Evolutionary conservation across 148 eudicot genomes (phyloP).

Genomic region (Chenopodium suecicum): DNA sequence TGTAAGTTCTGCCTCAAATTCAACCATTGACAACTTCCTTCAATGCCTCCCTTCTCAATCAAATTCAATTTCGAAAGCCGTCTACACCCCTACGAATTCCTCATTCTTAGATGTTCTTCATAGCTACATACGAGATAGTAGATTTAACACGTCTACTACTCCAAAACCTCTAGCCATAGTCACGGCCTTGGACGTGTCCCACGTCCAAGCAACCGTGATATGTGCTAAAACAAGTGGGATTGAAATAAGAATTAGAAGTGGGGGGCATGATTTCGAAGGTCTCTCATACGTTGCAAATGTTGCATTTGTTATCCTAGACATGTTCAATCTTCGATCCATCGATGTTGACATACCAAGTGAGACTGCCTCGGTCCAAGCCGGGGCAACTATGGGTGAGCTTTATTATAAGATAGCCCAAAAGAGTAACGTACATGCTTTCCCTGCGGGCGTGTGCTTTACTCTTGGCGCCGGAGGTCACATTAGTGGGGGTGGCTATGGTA

Average conservation of each 20-base stretch:
- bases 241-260: conserved; percentile 34
- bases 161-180: conserved; percentile 39
- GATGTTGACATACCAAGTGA: conserved; percentile 21
- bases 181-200: conserved; percentile 32
- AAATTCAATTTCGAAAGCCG: conserved; percentile 11
- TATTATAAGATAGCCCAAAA: conserved; percentile 28
- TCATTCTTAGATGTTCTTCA: conserved; percentile 23
- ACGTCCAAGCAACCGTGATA: conserved; percentile 34
- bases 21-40: conserved; percentile 21
- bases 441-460: conserved; percentile 33
- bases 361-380: conserved; percentile 32
- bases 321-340: conserved; percentile 34
- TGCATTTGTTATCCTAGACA: conserved; percentile 32
- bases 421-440: conserved; percentile 34
- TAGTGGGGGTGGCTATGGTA: conserved; percentile 39
- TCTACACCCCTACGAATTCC: conserved; percentile 11
- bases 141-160: conserved; percentile 35
- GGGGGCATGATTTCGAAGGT: conserved; percentile 43
- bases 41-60: conserved; percentile 21
- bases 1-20: conserved; percentile 7
- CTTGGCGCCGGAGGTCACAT: conserved; percentile 37
- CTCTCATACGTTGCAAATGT: conserved; percentile 30
- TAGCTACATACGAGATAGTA: conserved; percentile 25
- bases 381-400: conserved; percentile 37
- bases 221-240: conserved; percentile 28